Percentiles rank a stretch among this genome's conserved stretches.
Evolutionary conservation across 805 yeast genomes (phyloP).

Genomic region (Candida wancherniae): DNA sequence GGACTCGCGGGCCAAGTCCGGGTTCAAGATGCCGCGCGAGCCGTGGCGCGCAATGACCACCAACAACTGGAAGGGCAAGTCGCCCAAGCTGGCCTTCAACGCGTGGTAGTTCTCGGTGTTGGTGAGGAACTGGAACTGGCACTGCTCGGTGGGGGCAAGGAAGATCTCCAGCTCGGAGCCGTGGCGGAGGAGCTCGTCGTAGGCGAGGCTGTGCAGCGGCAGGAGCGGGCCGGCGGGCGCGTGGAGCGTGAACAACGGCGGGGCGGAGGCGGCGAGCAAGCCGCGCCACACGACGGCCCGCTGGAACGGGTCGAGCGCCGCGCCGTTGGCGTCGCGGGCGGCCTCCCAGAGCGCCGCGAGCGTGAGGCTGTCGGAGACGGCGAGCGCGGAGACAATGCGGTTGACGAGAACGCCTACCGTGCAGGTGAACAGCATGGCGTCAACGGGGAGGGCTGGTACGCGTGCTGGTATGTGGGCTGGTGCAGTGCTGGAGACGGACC

Average conservation of each 20-base stretch:
- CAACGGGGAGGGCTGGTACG: background rate
- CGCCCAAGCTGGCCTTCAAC: conserved; percentile 51
- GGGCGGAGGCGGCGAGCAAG: conserved; percentile 22
- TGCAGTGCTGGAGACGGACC: background rate
- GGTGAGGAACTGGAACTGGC: conserved; percentile 54
- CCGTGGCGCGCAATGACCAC: conserved; percentile 57
- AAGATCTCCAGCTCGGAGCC: conserved; percentile 15
- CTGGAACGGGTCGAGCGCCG: conserved; percentile 29
- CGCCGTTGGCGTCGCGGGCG: conserved; percentile 2
- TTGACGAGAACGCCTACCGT: conserved; percentile 14
- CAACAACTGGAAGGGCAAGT: conserved; percentile 48
- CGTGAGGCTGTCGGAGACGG: conserved; percentile 15
- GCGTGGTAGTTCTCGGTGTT: conserved; percentile 43
- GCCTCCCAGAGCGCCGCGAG: conserved; percentile 13
- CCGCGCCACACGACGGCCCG: conserved; percentile 39
- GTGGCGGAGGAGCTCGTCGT: conserved; percentile 8
- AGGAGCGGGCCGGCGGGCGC: conserved; percentile 13
- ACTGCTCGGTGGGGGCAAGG: conserved; percentile 45
- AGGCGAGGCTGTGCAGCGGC: conserved; percentile 5
- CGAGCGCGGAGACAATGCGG: conserved; percentile 12
- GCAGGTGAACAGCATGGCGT: conserved; percentile 15
- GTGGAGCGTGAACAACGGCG: conserved; percentile 11
- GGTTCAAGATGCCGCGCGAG: conserved; percentile 53
- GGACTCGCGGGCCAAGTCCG: conserved; percentile 50
- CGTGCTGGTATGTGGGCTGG: background rate